Evolutionary conservation across 345 rosid genomes (phyloP).

Genomic region (Erysimum cheiranthoides): DNA sequence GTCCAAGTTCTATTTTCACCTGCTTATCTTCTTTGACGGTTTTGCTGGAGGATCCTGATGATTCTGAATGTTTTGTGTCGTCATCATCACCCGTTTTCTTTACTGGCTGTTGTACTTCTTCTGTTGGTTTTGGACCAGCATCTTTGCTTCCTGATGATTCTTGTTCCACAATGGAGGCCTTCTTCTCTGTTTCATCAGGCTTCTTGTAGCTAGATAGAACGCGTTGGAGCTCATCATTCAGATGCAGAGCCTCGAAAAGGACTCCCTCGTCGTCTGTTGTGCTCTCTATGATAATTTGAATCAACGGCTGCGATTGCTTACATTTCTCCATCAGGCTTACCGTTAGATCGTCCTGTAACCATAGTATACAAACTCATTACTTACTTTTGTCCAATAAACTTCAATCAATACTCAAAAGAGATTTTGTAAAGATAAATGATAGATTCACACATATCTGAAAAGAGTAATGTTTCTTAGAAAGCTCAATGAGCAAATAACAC

Average conservation of each 20-base stretch:
- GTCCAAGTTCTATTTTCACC: constrained; percentile 46
- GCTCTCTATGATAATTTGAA: constrained; percentile 77
- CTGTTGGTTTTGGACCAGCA: constrained; percentile 29
- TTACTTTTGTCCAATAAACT: not conserved
- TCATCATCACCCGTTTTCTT: constrained; percentile 1
- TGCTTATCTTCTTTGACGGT: constrained; percentile 28
- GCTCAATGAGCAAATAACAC: not conserved
- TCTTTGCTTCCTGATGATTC: constrained; percentile 43
- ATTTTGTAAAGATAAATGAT: not conserved
- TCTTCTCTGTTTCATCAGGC: constrained; percentile 34
- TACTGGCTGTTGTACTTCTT: constrained; percentile 16
- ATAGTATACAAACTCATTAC: constrained; percentile 6
- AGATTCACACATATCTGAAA: not conserved
- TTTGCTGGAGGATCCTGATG: constrained; percentile 36
- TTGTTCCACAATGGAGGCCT: constrained; percentile 29
- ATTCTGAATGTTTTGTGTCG: constrained; percentile 22
- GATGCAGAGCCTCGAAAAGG: constrained; percentile 80
- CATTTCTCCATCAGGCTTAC: constrained; percentile 77
- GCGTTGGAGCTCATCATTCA: constrained; percentile 73
- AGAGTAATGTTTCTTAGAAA: not conserved
- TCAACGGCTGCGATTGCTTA: constrained; percentile 68
- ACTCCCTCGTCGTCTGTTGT: constrained; percentile 70
- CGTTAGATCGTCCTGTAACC: constrained; percentile 70
- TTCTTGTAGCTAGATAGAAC: constrained; percentile 50
- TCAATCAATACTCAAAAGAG: not conserved